phyloP scores from a whole-genome alignment of 345 rosid species.

The Fremontodendron californicum region DNA sequence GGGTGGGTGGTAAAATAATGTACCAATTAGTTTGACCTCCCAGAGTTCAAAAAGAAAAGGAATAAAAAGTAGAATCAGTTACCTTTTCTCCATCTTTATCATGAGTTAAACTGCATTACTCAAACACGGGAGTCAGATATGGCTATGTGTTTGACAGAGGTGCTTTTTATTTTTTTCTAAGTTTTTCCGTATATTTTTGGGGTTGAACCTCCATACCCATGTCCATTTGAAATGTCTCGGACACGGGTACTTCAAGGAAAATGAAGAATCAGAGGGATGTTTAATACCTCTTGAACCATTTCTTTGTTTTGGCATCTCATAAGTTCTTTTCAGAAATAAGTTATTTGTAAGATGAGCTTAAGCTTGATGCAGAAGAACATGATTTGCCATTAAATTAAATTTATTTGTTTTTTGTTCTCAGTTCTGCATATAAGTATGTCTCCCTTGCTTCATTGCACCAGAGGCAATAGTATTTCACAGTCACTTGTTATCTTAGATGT shows the following conservation, averaged over 20 bases:
- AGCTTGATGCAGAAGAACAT: not conserved
- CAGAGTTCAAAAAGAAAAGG: not conserved
- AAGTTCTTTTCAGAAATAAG: not conserved
- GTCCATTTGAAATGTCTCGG: not conserved
- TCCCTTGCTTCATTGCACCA: conserved; percentile 1
- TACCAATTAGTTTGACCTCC: not conserved
- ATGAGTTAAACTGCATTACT: not conserved
- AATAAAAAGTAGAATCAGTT: not conserved
- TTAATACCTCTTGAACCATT: not conserved
- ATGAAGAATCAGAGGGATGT: not conserved
- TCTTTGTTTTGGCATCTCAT: not conserved
- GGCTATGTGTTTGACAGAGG: not conserved
- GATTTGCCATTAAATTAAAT: not conserved
- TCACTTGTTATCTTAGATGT: not conserved
- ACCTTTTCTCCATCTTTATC: not conserved
- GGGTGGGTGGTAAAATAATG: not conserved
- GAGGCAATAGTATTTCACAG: not conserved
- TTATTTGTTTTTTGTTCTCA: not conserved
- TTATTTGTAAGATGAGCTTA: not conserved
- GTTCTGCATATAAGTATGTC: not conserved
- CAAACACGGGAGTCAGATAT: not conserved
- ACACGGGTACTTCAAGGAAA: not conserved
- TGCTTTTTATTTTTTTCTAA: not conserved
- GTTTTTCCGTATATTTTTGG: not conserved
- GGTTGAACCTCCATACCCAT: not conserved